Conservation (phyloP, 352 stramenopile species). For the Pythium dissotocum region DNA sequence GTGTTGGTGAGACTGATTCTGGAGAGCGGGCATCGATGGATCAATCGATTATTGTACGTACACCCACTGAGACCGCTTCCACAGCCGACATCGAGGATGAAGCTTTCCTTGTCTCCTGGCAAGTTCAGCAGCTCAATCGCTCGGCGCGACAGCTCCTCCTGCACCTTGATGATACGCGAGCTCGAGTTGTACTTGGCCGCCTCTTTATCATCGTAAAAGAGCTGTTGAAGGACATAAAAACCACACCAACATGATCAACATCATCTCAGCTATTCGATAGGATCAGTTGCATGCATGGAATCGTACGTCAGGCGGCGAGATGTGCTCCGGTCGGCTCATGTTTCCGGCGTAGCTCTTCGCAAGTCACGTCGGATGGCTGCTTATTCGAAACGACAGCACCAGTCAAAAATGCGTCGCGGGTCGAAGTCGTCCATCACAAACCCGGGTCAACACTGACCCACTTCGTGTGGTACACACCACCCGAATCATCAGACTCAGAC, state of each 20-base stretch:
- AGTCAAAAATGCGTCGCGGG: slow-evolving; percentile 23
- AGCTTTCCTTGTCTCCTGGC: slow-evolving; percentile 75
- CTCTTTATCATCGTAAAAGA: slow-evolving; percentile 93
- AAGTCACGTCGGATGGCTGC: slow-evolving; percentile 23
- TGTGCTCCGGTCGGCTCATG: slow-evolving; percentile 89
- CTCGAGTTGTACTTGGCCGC: slow-evolving; percentile 92
- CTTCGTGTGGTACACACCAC: slow-evolving; percentile 3
- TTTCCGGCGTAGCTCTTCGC: slow-evolving; percentile 1
- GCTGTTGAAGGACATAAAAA: slow-evolving; percentile 36
- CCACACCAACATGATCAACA: background rate
- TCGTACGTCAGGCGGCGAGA: slow-evolving; percentile 79
- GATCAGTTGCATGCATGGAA: background rate
- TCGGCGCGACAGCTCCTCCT: slow-evolving; percentile 95
- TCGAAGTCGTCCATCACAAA: background rate
- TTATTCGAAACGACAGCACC: slow-evolving; percentile 28
- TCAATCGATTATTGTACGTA: slow-evolving; percentile 25
- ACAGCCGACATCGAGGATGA: slow-evolving; percentile 97
- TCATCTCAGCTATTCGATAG: background rate
- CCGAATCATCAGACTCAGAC: background rate
- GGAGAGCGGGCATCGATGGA: too few relatives aligned
- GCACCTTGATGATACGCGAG: slow-evolving; percentile 92
- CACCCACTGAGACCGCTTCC: slow-evolving; percentile 95
- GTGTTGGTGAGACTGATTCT: slow-evolving; percentile 8
- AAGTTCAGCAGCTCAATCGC: slow-evolving; percentile 98
- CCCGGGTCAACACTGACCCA: slow-evolving; percentile 1